Conservation (phyloP, 371 early-diverging fungal genomes). For the Saksenaea oblongispora region DNA sequence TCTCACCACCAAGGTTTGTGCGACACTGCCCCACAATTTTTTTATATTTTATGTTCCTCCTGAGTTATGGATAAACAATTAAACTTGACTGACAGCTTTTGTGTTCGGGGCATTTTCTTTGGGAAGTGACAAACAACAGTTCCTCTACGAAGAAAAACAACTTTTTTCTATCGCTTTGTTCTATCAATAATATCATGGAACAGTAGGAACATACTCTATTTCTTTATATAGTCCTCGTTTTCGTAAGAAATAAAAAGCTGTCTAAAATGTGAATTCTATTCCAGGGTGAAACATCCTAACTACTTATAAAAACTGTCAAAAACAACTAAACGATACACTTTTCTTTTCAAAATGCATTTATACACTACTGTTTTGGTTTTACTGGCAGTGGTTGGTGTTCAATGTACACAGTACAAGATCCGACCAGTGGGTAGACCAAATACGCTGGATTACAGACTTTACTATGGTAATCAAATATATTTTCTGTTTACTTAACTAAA, state of each 20-base stretch:
- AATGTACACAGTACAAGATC: background rate
- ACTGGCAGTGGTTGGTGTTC: background rate
- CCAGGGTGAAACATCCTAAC: no score
- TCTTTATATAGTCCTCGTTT: no score
- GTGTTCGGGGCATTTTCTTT: no score
- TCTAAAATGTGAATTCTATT: no score
- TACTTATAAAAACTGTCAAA: no score
- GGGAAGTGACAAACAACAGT: no score
- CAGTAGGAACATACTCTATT: no score
- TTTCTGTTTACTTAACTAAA: background rate
- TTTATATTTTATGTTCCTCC: background rate
- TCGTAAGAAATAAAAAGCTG: no score
- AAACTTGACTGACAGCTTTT: background rate
- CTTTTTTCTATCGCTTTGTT: no score
- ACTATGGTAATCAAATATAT: conserved; percentile 58
- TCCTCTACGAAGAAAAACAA: no score
- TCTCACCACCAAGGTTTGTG: background rate
- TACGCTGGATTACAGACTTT: conserved; percentile 81
- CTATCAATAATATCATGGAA: no score
- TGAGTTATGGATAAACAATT: background rate
- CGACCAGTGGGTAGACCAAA: conserved; percentile 76
- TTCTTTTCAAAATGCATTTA: background rate
- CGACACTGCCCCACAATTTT: background rate
- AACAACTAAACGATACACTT: background rate
- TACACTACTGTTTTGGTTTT: background rate